Percentiles rank a stretch among this genome's conserved stretches.
phyloP scores from a whole-genome alignment of 2,329 filamentous ascomycete species.

The Thielaviopsis ethacetica region DNA sequence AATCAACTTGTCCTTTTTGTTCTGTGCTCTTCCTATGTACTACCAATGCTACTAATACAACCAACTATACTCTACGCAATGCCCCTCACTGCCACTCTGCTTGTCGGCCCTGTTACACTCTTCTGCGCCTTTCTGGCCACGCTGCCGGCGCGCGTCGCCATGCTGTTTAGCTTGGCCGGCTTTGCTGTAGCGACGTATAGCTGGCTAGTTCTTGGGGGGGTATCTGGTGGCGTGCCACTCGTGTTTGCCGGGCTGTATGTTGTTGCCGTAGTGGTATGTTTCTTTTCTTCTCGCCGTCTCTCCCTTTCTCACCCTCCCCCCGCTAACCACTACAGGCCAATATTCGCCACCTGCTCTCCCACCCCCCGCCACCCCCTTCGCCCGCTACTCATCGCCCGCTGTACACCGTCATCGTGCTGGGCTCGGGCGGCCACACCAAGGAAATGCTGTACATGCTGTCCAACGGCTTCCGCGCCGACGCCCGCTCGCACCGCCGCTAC shows the following conservation, averaged over 20 bases:
- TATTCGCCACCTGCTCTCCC: background rate
- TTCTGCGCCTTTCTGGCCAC: background rate
- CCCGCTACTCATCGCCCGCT: background rate
- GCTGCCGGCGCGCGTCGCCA: background rate
- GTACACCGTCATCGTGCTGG: constrained; percentile 42
- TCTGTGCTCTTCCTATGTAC: no score
- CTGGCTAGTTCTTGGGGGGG: no score
- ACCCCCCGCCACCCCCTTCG: background rate
- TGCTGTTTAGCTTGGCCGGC: no score
- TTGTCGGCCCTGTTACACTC: no score
- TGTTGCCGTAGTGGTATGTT: background rate
- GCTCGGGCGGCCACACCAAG: constrained; percentile 84
- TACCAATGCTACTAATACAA: no score
- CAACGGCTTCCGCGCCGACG: constrained; percentile 35
- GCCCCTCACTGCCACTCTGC: no score
- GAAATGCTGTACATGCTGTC: constrained; percentile 82
- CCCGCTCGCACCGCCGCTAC: constrained; percentile 40
- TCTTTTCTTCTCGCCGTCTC: background rate
- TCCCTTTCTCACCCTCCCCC: no score
- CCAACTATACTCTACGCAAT: no score
- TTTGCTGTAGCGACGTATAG: no score
- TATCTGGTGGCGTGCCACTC: no score
- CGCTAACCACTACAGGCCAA: background rate
- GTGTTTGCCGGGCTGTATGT: background rate
- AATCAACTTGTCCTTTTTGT: no score